Conservation (phyloP, 495 filamentous ascomycete species). For the Lasiosphaeria miniovina region DNA sequence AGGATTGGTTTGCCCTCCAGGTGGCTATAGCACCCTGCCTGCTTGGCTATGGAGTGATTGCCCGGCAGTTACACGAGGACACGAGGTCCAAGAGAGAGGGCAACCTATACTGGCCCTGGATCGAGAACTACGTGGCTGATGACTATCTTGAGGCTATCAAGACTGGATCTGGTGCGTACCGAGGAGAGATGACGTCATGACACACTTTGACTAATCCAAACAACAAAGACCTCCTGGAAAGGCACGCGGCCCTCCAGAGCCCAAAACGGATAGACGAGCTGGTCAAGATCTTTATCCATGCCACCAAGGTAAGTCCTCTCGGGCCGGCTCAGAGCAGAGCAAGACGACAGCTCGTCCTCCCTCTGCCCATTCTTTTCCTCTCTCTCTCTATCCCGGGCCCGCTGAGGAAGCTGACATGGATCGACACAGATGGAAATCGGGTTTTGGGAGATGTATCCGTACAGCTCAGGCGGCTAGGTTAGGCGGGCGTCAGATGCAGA, state of each 20-base stretch:
- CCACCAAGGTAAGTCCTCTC: slow-evolving; percentile 62
- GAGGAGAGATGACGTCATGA: not conserved
- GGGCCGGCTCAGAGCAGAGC: not conserved
- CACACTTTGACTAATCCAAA: slow-evolving; percentile 25
- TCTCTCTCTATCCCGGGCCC: slow-evolving; percentile 4
- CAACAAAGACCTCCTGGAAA: slow-evolving; percentile 63
- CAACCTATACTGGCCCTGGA: slow-evolving; percentile 88
- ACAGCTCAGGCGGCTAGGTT: not conserved
- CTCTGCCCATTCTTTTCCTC: not conserved
- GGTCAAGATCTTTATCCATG: slow-evolving; percentile 77
- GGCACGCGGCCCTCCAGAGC: slow-evolving; percentile 65
- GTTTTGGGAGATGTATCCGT: slow-evolving; percentile 78
- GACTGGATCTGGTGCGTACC: slow-evolving; percentile 57
- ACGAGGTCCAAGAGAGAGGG: slow-evolving; percentile 54
- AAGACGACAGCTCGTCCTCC: not conserved
- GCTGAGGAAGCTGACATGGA: slow-evolving; percentile 21
- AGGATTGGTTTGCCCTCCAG: slow-evolving; percentile 82
- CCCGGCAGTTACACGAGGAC: slow-evolving; percentile 58
- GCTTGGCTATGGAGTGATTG: slow-evolving; percentile 81
- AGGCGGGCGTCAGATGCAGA: no score
- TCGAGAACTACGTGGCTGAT: slow-evolving; percentile 76
- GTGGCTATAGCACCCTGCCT: slow-evolving; percentile 80
- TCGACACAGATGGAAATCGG: slow-evolving; percentile 70
- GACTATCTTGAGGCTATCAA: slow-evolving; percentile 70
- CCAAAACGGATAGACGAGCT: slow-evolving; percentile 74